Evolutionary conservation across 2,329 filamentous ascomycete species (phyloP).

Genomic region (Penicillium sp.): DNA sequence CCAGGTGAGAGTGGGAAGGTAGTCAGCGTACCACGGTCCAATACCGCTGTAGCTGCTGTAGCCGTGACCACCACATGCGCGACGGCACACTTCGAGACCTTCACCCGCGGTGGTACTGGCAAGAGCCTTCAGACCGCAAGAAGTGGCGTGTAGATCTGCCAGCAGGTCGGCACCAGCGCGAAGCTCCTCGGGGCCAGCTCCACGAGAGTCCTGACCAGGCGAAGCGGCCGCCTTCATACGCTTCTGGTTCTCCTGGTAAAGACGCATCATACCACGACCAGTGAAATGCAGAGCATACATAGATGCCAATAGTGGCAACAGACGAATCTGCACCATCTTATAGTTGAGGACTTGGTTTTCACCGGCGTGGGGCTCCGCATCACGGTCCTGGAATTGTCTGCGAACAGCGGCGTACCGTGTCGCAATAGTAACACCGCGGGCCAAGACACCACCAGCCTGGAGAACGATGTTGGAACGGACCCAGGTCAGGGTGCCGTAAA

Average conservation of each 20-base stretch:
- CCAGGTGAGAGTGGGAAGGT: slow-evolving; percentile 70
- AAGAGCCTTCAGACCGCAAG: slow-evolving; percentile 73
- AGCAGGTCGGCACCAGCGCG: slow-evolving; percentile 66
- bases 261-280: slow-evolving; percentile 71
- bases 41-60: slow-evolving; percentile 77
- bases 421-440: slow-evolving; percentile 75
- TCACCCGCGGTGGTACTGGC: slow-evolving; percentile 72
- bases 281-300: slow-evolving; percentile 81
- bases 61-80: slow-evolving; percentile 75
- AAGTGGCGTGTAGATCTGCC: slow-evolving; percentile 74
- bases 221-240: slow-evolving; percentile 57
- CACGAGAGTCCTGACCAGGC: slow-evolving; percentile 50
- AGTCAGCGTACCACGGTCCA: slow-evolving; percentile 72
- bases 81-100: slow-evolving; percentile 71
- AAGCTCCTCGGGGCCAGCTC: slow-evolving; percentile 68
- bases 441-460: slow-evolving; percentile 69
- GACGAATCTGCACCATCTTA: slow-evolving; percentile 75
- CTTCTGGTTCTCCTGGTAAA: slow-evolving; percentile 72
- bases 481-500: slow-evolving; percentile 77
- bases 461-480: slow-evolving; percentile 73
- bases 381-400: slow-evolving; percentile 76
- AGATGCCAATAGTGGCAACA: slow-evolving; percentile 70
- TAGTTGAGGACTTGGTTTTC: slow-evolving; percentile 80
- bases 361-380: slow-evolving; percentile 59
- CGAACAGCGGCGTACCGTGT: slow-evolving; percentile 72